Conservation (phyloP, 768 basidiomycete genomes). For the Boletus edulis region DNA sequence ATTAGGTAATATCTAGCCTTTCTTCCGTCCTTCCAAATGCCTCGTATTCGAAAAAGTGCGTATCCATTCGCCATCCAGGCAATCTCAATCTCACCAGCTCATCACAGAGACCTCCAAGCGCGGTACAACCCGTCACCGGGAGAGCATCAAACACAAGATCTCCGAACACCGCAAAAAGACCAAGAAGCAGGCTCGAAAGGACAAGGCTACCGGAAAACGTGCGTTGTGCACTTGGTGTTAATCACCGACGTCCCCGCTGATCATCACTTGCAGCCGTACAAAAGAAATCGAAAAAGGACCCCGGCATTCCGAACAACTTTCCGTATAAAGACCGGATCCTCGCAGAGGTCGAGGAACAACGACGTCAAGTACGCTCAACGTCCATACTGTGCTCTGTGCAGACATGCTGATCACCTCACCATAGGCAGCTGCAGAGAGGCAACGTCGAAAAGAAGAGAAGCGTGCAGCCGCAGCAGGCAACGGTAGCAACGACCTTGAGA, state of each 20-base stretch:
- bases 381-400: neutral
- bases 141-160: slow-evolving; percentile 71
- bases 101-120: slow-evolving; percentile 83
- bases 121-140: slow-evolving; percentile 66
- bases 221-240: neutral
- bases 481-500: slow-evolving; percentile 28
- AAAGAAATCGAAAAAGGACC: slow-evolving; percentile 65
- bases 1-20: slow-evolving; percentile 18
- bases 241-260: neutral
- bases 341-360: slow-evolving; percentile 83
- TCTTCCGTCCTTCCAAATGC: slow-evolving; percentile 37
- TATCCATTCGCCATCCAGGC: neutral
- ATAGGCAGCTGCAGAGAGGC: slow-evolving; percentile 78
- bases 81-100: neutral
- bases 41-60: slow-evolving; percentile 69
- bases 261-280: slow-evolving; percentile 30
- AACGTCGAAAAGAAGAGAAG: slow-evolving; percentile 62
- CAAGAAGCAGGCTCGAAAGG: slow-evolving; percentile 69
- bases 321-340: slow-evolving; percentile 94
- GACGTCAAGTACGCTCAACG: slow-evolving; percentile 52
- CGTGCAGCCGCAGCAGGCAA: slow-evolving; percentile 39
- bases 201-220: slow-evolving; percentile 87
- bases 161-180: slow-evolving; percentile 75
- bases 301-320: slow-evolving; percentile 90
- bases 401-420: neutral